Conservation (phyloP, 179 eudicot species). For the Actinidia chinensis region DNA sequence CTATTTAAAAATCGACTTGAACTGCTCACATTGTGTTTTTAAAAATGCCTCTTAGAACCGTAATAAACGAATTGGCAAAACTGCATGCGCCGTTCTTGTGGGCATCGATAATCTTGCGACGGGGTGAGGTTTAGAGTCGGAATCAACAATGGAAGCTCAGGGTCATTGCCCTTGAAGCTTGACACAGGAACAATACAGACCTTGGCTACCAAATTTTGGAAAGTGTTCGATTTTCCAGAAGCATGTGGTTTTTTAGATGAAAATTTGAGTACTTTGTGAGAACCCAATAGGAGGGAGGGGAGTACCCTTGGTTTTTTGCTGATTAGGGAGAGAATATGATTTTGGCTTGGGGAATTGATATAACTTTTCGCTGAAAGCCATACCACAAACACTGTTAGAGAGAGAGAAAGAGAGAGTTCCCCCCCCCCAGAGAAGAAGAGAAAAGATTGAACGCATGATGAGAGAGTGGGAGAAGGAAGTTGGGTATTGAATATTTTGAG, state of each 20-base stretch:
- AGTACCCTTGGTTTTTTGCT: too few species aligned
- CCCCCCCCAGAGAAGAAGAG: too few species aligned
- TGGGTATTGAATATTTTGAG: too few species aligned
- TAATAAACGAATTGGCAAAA: slow-evolving; percentile 57
- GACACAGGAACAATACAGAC: slow-evolving; percentile 43
- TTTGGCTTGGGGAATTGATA: too few species aligned
- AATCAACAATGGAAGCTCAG: slow-evolving; percentile 43
- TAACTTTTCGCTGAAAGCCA: too few species aligned
- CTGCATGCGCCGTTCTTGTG: slow-evolving; percentile 31
- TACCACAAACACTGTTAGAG: too few species aligned
- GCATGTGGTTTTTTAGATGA: slow-evolving; percentile 41
- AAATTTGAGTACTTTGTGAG: slow-evolving; percentile 26
- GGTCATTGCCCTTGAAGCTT: slow-evolving; percentile 44
- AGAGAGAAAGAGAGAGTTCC: too few species aligned
- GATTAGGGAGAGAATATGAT: too few species aligned
- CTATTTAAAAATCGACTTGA: slow-evolving; percentile 58
- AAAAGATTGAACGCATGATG: too few species aligned
- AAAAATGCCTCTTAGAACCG: slow-evolving; percentile 48
- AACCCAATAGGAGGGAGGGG: slow-evolving; percentile 25
- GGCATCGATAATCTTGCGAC: slow-evolving; percentile 41
- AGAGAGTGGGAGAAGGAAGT: too few species aligned
- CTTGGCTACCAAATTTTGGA: slow-evolving; percentile 30
- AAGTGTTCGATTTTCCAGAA: slow-evolving; percentile 11
- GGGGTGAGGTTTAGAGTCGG: slow-evolving; percentile 37
- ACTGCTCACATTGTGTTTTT: slow-evolving; percentile 50